These are phyloP conservation scores for Penicillium alfredii DNA, from an alignment of 495 filamentous ascomycete species.

Conservation along the genomic window DNA sequence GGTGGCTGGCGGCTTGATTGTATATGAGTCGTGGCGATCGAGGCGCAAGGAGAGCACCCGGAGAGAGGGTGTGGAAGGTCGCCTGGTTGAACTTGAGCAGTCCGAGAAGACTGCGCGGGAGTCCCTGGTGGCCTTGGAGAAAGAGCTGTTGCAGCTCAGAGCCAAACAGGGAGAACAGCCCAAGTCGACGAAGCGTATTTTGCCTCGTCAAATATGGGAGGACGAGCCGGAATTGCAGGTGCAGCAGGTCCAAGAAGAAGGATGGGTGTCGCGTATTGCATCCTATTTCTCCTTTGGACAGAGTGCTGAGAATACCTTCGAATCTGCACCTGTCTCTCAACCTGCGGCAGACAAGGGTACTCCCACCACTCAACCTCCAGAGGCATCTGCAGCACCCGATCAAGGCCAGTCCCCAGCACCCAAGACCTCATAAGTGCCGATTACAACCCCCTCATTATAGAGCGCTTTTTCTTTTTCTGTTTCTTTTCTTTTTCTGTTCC, in stretches of 20 bases:
- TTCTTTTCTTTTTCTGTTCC: no score
- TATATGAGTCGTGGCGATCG: conserved; percentile 74
- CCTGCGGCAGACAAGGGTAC: no score
- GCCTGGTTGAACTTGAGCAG: conserved; percentile 60
- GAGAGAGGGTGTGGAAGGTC: conserved; percentile 66
- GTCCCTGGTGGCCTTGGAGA: conserved; percentile 61
- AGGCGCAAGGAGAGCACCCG: conserved; percentile 71
- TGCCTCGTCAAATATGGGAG: conserved; percentile 44
- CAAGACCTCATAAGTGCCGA: no score
- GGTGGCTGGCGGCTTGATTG: conserved; percentile 70
- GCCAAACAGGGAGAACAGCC: conserved; percentile 32
- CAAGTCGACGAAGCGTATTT: conserved; percentile 29
- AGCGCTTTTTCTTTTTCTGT: conserved; percentile 3
- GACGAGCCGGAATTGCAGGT: conserved; percentile 29
- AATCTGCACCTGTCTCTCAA: conserved; percentile 4
- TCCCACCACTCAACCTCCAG: no score
- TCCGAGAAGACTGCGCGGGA: conserved; percentile 51
- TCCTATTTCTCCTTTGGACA: conserved; percentile 30
- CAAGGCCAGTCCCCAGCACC: no score
- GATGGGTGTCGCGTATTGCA: conserved; percentile 29
- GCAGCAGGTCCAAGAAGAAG: conserved; percentile 17
- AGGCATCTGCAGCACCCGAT: no score
- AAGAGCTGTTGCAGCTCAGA: conserved; percentile 56
- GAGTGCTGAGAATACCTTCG: conserved; percentile 13
- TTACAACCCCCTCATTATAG: conserved; percentile 8